Evolutionary conservation across 768 basidiomycete species (phyloP).

Genomic region (Phylloporus sp.): DNA sequence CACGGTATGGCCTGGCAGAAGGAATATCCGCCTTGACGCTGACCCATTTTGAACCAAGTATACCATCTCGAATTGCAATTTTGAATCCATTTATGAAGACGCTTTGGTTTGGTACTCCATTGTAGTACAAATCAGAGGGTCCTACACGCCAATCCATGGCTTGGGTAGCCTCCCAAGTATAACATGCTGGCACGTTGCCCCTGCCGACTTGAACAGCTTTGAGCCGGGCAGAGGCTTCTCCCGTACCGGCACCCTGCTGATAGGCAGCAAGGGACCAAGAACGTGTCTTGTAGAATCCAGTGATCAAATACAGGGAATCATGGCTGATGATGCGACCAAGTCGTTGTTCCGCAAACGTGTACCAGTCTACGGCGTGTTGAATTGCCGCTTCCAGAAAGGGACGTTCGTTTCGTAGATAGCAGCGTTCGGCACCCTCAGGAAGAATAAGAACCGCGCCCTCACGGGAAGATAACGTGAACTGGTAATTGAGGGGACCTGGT

Average conservation of each 20-base stretch:
- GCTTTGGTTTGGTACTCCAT: conserved; percentile 12
- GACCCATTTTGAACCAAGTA: conserved; percentile 1
- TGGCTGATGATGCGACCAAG: conserved; percentile 18
- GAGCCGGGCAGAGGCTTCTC: conserved; percentile 7
- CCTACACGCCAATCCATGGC: conserved; percentile 7
- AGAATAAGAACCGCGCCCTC: conserved; percentile 33
- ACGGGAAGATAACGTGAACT: conserved; percentile 11
- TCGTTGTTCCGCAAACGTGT: conserved; percentile 20
- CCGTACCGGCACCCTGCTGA: conserved; percentile 1
- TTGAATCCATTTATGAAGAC: conserved; percentile 25
- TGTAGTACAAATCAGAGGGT: neutral
- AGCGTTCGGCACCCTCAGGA: conserved; percentile 27
- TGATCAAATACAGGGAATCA: conserved; percentile 24
- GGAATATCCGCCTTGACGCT: neutral
- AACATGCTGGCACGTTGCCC: conserved; percentile 3
- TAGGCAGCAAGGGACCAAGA: conserved; percentile 29
- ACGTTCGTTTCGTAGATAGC: conserved; percentile 20
- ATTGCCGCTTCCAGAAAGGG: conserved; percentile 20
- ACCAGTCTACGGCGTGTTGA: conserved; percentile 26
- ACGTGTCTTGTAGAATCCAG: conserved; percentile 1
- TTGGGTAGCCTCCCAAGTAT: conserved; percentile 8
- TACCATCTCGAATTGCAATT: neutral
- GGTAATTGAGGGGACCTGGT: conserved; percentile 5
- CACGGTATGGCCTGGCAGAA: neutral
- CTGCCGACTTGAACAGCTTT: neutral